These are phyloP conservation scores for Glonium stellatum DNA, from an alignment of 495 filamentous ascomycete species.

Conservation along the genomic window DNA sequence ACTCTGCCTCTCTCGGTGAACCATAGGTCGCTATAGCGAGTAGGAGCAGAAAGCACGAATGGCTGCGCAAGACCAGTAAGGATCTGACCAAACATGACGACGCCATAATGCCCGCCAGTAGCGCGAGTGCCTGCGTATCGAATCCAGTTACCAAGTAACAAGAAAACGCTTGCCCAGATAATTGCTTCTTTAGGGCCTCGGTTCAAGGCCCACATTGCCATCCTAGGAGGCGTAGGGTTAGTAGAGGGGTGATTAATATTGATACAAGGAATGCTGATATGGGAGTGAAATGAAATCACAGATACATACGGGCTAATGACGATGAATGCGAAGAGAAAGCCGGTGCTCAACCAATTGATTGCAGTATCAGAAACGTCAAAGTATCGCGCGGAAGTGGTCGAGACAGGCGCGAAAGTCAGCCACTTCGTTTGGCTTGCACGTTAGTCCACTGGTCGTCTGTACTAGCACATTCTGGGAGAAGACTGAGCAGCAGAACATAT, in stretches of 20 bases:
- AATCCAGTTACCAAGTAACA: constrained; percentile 85
- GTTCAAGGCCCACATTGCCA: constrained; percentile 72
- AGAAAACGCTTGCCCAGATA: constrained; percentile 60
- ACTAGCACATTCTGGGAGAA: constrained; percentile 3
- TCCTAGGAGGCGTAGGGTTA: constrained; percentile 30
- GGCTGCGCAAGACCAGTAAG: constrained; percentile 84
- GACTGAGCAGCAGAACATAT: not conserved
- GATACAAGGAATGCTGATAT: not conserved
- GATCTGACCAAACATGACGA: constrained; percentile 93
- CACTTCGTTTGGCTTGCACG: constrained; percentile 47
- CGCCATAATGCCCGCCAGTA: constrained; percentile 56
- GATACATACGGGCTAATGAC: constrained; percentile 57
- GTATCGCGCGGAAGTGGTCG: constrained; percentile 65
- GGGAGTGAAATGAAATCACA: not conserved
- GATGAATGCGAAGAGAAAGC: constrained; percentile 78
- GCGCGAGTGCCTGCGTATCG: constrained; percentile 73
- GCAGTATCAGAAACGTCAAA: constrained; percentile 67
- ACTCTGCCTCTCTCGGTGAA: constrained; percentile 80
- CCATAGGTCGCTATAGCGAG: constrained; percentile 89
- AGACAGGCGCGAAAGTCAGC: constrained; percentile 87
- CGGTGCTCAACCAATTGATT: constrained; percentile 89
- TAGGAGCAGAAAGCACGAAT: constrained; percentile 84
- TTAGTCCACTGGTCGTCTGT: not conserved
- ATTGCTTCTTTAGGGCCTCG: constrained; percentile 72
- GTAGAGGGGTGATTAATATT: not conserved